phyloP scores from a whole-genome alignment of 306 rosid species.

The Rosa multiflora region DNA sequence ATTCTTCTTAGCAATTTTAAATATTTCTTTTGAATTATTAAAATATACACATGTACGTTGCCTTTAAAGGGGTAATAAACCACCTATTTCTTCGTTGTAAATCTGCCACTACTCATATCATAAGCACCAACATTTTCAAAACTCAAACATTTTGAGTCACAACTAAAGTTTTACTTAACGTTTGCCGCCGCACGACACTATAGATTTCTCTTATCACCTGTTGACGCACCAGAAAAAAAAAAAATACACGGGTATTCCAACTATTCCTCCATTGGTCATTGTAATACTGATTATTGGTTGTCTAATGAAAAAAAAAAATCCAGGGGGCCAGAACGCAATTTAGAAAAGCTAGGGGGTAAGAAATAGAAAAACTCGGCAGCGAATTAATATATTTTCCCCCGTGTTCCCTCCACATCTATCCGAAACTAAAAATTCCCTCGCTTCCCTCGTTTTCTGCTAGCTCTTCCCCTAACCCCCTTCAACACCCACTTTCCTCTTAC shows the following conservation, averaged over 20 bases:
- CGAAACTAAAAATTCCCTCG: slow-evolving; percentile 94
- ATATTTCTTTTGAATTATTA: neutral
- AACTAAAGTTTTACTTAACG: too few relatives aligned
- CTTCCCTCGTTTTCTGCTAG: slow-evolving; percentile 93
- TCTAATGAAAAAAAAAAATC: neutral
- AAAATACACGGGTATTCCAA: neutral
- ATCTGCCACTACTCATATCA: neutral
- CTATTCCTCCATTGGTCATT: neutral
- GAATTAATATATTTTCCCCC: slow-evolving; percentile 28
- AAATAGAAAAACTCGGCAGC: slow-evolving; percentile 18
- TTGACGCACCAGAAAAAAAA: neutral
- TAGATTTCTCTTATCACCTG: neutral
- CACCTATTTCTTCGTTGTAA: neutral
- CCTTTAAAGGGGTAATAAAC: neutral
- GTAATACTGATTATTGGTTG: too few relatives aligned
- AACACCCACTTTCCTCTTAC: slow-evolving; percentile 11
- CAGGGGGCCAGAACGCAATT: neutral
- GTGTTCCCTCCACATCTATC: slow-evolving; percentile 99
- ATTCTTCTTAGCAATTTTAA: too few relatives aligned
- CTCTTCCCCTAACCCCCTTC: slow-evolving; percentile 37
- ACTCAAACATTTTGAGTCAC: neutral
- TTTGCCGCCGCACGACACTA: neutral
- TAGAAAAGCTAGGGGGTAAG: neutral
- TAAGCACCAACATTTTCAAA: neutral
- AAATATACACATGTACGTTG: neutral